These are phyloP conservation scores for Aspergillus tamarii DNA, from an alignment of 2,329 filamentous ascomycete genomes.

Conservation along the genomic window DNA sequence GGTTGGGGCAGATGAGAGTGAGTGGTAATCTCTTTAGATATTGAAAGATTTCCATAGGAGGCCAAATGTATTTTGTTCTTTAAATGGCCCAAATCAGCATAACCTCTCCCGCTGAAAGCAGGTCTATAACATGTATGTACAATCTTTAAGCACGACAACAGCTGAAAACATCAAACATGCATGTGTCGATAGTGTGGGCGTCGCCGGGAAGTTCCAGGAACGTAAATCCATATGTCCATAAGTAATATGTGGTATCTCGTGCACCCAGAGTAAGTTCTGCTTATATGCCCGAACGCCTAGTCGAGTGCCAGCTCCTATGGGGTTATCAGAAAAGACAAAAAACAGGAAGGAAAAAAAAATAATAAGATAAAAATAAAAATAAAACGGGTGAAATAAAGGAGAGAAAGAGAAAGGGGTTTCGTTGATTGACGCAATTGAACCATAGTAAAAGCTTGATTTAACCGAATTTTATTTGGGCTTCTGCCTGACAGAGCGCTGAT, in stretches of 20 bases:
- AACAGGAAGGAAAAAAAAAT: slow-evolving; percentile 7
- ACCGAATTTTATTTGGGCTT: neutral
- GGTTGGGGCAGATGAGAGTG: slow-evolving; percentile 53
- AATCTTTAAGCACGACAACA: slow-evolving; percentile 2
- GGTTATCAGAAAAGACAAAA: neutral
- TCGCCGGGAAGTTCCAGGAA: neutral
- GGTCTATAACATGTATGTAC: slow-evolving; percentile 5
- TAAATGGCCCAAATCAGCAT: neutral
- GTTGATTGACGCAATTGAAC: neutral
- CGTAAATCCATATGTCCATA: slow-evolving; percentile 11
- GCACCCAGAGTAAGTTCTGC: slow-evolving; percentile 15
- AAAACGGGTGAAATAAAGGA: slow-evolving; percentile 2
- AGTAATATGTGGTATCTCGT: slow-evolving; percentile 29
- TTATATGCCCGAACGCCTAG: slow-evolving; percentile 13
- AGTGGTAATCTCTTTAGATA: slow-evolving; percentile 35
- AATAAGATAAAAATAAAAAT: slow-evolving; percentile 9
- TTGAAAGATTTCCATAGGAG: neutral
- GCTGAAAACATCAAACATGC: neutral
- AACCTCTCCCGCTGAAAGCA: neutral
- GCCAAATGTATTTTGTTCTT: neutral
- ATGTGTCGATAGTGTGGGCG: neutral
- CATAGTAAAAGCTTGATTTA: neutral
- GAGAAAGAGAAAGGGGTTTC: neutral
- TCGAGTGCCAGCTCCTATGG: slow-evolving; percentile 11
- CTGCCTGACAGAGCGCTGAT: slow-evolving; percentile 4